Percentiles rank a stretch among this genome's conserved stretches.
Evolutionary conservation across 169 alveolate species (phyloP).

Genomic region (Plasmodium relictum): DNA sequence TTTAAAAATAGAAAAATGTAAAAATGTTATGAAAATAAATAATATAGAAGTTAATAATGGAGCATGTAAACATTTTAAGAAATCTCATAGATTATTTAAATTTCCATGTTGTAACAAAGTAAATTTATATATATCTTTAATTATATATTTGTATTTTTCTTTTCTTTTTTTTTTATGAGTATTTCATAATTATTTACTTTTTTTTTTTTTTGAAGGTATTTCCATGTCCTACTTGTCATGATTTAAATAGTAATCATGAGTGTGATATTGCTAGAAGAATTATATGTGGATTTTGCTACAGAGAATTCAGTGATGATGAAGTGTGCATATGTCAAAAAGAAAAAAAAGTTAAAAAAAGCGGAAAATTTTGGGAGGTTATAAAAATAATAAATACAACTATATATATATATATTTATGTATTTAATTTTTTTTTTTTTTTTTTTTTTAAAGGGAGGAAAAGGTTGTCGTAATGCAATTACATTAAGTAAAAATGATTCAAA

Average conservation of each 20-base stretch:
- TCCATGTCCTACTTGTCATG: constrained; percentile 83
- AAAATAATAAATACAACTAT: neutral
- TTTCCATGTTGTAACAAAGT: constrained; percentile 84
- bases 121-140: neutral
- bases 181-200: neutral
- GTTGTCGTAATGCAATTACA: constrained; percentile 82
- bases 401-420: constrained; percentile 1
- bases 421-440: neutral
- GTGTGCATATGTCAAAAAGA: constrained; percentile 72
- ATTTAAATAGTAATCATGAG: constrained; percentile 80
- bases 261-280: constrained; percentile 78
- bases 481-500: constrained; percentile 80
- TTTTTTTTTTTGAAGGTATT: constrained; percentile 44
- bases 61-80: constrained; percentile 82
- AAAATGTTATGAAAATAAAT: constrained; percentile 67
- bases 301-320: constrained; percentile 80
- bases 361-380: constrained; percentile 79
- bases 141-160: neutral
- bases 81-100: constrained; percentile 79
- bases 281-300: constrained; percentile 81
- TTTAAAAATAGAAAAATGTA: constrained; percentile 66
- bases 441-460: constrained; percentile 81
- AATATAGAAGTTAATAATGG: constrained; percentile 78
- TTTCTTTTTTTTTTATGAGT: neutral
- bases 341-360: constrained; percentile 70